Evolutionary conservation across 371 early-diverging fungal species (phyloP).

Genomic region (Mucor saturninus): DNA sequence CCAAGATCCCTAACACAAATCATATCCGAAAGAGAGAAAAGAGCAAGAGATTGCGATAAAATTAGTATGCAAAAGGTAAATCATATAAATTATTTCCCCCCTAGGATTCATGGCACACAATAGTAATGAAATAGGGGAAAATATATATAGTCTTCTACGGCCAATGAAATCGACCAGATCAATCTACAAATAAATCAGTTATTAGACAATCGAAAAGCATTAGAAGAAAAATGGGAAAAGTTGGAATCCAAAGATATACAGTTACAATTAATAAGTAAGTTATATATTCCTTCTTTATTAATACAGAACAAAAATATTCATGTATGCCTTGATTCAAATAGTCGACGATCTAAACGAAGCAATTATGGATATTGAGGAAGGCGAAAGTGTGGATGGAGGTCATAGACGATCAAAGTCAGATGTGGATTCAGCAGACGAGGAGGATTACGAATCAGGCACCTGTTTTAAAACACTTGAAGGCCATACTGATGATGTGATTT

Average conservation of each 20-base stretch:
- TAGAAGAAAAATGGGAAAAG: constrained; percentile 60
- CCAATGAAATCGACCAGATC: constrained; percentile 67
- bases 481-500: constrained; percentile 74
- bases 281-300: background rate
- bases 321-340: constrained; percentile 4
- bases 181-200: constrained; percentile 63
- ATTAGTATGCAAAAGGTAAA: constrained; percentile 58
- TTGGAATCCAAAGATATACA: constrained; percentile 60
- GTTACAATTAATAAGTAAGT: constrained; percentile 29
- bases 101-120: no score
- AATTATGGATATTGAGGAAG: constrained; percentile 44
- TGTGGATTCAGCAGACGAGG: constrained; percentile 24
- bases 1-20: constrained; percentile 39
- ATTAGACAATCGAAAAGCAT: constrained; percentile 50
- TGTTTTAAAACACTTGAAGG: constrained; percentile 67
- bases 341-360: constrained; percentile 48
- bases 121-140: background rate
- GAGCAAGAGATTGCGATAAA: constrained; percentile 56
- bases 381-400: constrained; percentile 13
- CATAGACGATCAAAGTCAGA: constrained; percentile 9
- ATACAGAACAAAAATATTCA: background rate
- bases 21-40: constrained; percentile 57
- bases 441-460: constrained; percentile 42
- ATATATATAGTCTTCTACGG: constrained; percentile 38
- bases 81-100: background rate